These are phyloP conservation scores for Mortierella sp. DNA, from an alignment of 371 early-diverging fungal species.

Conservation along the genomic window DNA sequence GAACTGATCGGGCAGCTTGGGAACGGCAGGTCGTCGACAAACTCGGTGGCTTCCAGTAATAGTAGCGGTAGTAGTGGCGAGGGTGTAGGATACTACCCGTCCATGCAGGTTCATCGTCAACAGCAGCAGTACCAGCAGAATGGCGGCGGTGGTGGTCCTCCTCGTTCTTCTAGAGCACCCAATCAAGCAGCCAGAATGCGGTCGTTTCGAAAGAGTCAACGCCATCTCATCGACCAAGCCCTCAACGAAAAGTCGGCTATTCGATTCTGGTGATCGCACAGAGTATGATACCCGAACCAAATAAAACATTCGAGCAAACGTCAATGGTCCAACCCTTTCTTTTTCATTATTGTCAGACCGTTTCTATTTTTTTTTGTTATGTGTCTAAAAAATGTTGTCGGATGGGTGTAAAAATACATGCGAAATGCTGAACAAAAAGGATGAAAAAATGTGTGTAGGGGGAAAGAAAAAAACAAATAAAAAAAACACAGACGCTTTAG, in stretches of 20 bases:
- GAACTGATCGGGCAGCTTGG: neutral
- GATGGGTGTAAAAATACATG: constrained; percentile 36
- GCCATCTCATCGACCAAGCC: constrained; percentile 43
- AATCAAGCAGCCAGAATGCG: constrained; percentile 11
- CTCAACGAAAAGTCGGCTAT: constrained; percentile 18
- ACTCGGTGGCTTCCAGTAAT: neutral
- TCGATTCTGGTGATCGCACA: constrained; percentile 8
- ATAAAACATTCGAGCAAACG: neutral
- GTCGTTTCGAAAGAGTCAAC: constrained; percentile 48
- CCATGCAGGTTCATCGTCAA: neutral
- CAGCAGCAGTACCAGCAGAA: constrained; percentile 10
- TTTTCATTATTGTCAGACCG: constrained; percentile 5
- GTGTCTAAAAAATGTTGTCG: constrained; percentile 3
- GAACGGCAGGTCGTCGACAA: neutral
- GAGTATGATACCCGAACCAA: too few relatives aligned
- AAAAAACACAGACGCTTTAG: constrained; percentile 17
- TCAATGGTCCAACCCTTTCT: constrained; percentile 7
- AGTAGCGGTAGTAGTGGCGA: constrained; percentile 17
- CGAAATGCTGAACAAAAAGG: constrained; percentile 37
- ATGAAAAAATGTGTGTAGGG: neutral
- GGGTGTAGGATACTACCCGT: neutral
- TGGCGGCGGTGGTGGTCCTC: too few relatives aligned
- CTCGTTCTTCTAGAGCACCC: neutral
- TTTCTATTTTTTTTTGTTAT: constrained; percentile 1
- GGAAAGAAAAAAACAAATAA: neutral